Conservation (phyloP, 2,329 filamentous ascomycete genomes). For the Blastomyces silverae region DNA sequence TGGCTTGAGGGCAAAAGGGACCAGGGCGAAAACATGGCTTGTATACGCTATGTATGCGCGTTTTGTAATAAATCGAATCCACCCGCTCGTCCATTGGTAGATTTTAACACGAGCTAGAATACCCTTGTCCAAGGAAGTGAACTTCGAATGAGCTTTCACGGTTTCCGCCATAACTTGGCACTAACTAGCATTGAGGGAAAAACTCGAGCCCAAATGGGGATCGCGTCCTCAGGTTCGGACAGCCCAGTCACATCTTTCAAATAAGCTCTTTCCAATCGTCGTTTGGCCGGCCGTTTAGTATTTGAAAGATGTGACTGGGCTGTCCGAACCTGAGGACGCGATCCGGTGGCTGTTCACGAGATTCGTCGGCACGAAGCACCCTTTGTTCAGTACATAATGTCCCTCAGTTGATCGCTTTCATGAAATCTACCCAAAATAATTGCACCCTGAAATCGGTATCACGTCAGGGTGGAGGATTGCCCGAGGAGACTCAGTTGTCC, state of each 20-base stretch:
- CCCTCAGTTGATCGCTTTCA: not conserved
- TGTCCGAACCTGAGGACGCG: not conserved
- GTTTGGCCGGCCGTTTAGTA: too few species aligned
- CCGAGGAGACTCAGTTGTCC: not conserved
- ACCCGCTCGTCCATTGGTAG: not conserved
- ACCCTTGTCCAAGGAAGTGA: not conserved
- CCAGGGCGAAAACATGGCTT: not conserved
- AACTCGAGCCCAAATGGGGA: not conserved
- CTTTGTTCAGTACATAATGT: not conserved
- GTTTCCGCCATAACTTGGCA: conserved; percentile 1
- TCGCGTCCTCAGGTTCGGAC: not conserved
- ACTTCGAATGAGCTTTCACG: conserved; percentile 1
- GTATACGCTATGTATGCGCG: not conserved
- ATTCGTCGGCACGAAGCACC: too few species aligned
- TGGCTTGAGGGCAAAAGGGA: too few species aligned
- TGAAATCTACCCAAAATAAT: not conserved
- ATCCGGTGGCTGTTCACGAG: not conserved
- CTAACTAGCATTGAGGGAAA: not conserved
- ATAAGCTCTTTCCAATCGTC: too few species aligned
- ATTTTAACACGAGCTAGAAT: not conserved
- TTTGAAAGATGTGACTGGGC: not conserved
- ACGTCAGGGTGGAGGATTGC: not conserved
- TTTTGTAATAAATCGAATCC: not conserved
- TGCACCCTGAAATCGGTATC: not conserved
- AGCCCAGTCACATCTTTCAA: not conserved